These are phyloP conservation scores for Trifolium dubium DNA, from an alignment of 306 rosid genomes.

Conservation along the genomic window DNA sequence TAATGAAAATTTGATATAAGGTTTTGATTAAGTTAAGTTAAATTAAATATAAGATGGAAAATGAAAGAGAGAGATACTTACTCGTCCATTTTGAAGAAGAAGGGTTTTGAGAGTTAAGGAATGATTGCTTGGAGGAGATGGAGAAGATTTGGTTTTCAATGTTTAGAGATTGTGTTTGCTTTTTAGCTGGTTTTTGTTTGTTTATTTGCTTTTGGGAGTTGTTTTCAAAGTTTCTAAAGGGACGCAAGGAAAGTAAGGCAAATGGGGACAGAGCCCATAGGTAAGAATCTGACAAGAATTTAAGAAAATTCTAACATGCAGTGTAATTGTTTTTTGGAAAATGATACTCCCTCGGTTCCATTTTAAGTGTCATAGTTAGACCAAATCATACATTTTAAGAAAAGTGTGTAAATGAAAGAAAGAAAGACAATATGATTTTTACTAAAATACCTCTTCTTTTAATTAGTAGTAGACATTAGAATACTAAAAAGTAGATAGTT, in stretches of 20 bases:
- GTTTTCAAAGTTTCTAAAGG: background rate
- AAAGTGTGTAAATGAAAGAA: too few species aligned
- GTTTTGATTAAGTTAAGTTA: background rate
- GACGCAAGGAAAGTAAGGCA: background rate
- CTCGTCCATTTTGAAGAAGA: slow-evolving; percentile 44
- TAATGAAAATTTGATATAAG: too few species aligned
- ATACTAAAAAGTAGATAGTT: too few species aligned
- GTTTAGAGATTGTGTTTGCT: background rate
- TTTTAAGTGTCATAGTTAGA: too few species aligned
- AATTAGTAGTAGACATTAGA: too few species aligned
- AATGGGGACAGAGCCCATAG: background rate
- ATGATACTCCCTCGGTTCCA: too few species aligned
- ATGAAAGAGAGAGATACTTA: slow-evolving; percentile 31
- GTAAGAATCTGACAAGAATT: background rate
- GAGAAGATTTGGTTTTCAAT: background rate
- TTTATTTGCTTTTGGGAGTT: slow-evolving; percentile 2
- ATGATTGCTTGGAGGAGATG: slow-evolving; percentile 16
- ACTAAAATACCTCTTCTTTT: too few species aligned
- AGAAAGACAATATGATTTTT: too few species aligned
- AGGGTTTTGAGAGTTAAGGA: background rate
- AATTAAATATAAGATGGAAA: background rate
- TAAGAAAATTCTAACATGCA: too few species aligned
- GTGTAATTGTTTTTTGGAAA: too few species aligned
- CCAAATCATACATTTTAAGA: too few species aligned
- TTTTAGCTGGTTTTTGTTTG: background rate